Base-by-base conservation (phyloP, 495 filamentous ascomycete genomes). In the Xylaria sp. region DNA sequence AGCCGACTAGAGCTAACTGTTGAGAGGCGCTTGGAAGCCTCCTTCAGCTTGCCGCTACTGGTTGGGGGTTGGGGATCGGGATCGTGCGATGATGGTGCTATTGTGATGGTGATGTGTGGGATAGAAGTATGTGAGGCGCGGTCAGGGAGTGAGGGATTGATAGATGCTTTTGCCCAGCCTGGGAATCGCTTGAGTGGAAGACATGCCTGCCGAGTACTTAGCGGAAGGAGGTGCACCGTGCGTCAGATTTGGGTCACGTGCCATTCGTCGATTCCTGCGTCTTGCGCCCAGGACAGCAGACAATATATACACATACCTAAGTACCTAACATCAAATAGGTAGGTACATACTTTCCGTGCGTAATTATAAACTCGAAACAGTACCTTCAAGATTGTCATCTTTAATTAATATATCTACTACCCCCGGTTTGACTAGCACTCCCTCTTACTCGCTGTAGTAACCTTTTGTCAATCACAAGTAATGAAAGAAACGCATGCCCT, bases 151-250 rank as follows among this genome's bases (percentile, higher is more conserved):
- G 67, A 50, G 44, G 33, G 44, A 61, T 40, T 48, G 67, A 52
- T 46, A 41, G 53, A 50, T 62, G 41, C 58, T 67, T 62, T 61
- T 61, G 43, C 43, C 21, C 26, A 6, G 43, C 3, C 65, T 44
- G 31, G 52, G 57, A 50, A 68, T 24, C 40, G 52, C 15, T 53
- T 58, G 40, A 55, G 52, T 44, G 35, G 29, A 57, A 41, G 53
- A 59, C 31, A 59, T 59, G 57, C 62, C 17, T 52, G 46, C 62
- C 44, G 46, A 66, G 64, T 21, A 37, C 55, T 59, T 44, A 55
- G 35, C 62, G 46, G 53, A 68, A 68, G 53, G 44, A 44, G 55
- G 66, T 63, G 61, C 61, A 63, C 61, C 61, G 61, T 63, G 61
- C 61, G 61, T 63, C 61, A 63, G 14, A 4, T 21, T 26, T 33